Conservation (phyloP, 768 basidiomycete species). For the Pseudohyphozyma bogoriensis region DNA sequence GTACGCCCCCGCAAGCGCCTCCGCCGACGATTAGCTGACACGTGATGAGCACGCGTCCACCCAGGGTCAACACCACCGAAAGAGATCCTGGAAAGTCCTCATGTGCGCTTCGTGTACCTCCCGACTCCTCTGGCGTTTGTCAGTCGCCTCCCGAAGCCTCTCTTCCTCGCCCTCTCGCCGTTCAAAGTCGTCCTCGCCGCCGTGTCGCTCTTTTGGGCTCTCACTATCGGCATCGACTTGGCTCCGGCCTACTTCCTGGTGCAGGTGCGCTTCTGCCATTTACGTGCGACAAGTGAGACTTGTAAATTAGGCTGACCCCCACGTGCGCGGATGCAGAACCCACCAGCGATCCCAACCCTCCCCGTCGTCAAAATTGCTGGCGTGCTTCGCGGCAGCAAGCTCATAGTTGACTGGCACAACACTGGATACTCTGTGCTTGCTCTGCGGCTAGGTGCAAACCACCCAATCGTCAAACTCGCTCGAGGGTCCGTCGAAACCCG, state of each 20-base stretch:
- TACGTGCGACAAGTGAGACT: too few species aligned
- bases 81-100: neutral
- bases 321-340: too few species aligned
- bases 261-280: conserved; percentile 58
- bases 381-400: conserved; percentile 58
- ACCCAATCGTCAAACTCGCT: conserved; percentile 62
- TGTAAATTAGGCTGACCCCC: too few species aligned
- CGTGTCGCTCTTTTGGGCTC: conserved; percentile 50
- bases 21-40: neutral
- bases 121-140: conserved; percentile 47
- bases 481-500: conserved; percentile 40
- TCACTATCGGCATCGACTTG: conserved; percentile 52
- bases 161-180: conserved; percentile 55
- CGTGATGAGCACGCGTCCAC: neutral
- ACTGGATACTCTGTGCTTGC: conserved; percentile 87
- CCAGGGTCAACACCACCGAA: conserved; percentile 8
- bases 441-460: conserved; percentile 59
- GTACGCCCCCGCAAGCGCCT: conserved; percentile 39
- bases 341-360: conserved; percentile 89
- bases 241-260: conserved; percentile 78
- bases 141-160: conserved; percentile 46
- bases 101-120: conserved; percentile 54
- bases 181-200: conserved; percentile 69
- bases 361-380: conserved; percentile 69
- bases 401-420: conserved; percentile 99